phyloP scores from a whole-genome alignment of 768 basidiomycete genomes.

The Pleurotus salmoneostramineus region DNA sequence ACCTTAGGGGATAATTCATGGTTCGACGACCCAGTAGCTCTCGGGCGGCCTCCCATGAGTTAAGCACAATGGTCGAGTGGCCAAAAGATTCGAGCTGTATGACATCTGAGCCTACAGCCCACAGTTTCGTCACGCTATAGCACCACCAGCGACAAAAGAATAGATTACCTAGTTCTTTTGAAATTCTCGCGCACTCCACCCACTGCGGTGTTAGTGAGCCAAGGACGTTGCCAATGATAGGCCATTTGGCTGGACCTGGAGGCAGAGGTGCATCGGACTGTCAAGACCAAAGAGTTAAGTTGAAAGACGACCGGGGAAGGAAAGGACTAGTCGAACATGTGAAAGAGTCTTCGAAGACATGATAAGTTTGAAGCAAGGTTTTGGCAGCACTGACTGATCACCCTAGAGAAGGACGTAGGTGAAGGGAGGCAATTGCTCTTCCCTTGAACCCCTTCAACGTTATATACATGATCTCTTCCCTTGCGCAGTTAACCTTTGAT shows the following conservation, averaged over 20 bases:
- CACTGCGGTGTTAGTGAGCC: background rate
- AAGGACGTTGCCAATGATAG: background rate
- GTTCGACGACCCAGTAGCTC: constrained; percentile 52
- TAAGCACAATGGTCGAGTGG: constrained; percentile 46
- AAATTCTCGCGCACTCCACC: background rate
- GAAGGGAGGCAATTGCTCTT: no score
- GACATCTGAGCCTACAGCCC: constrained; percentile 32
- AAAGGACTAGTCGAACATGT: no score
- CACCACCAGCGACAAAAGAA: background rate
- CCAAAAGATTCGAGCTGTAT: constrained; percentile 37
- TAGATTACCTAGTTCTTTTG: background rate
- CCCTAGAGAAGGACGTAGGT: no score
- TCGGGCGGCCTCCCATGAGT: constrained; percentile 36
- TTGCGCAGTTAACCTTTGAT: no score
- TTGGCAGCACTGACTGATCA: no score
- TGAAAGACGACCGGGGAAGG: no score
- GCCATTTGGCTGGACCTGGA: background rate
- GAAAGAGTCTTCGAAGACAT: no score
- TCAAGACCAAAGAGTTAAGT: background rate
- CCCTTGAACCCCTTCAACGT: no score
- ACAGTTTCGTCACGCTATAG: background rate
- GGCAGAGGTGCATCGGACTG: background rate
- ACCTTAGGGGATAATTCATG: constrained; percentile 43
- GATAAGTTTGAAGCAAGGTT: no score
- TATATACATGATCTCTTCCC: no score